Evolutionary conservation across 805 yeast genomes (phyloP).

Genomic region (Suhomyces prunicola): DNA sequence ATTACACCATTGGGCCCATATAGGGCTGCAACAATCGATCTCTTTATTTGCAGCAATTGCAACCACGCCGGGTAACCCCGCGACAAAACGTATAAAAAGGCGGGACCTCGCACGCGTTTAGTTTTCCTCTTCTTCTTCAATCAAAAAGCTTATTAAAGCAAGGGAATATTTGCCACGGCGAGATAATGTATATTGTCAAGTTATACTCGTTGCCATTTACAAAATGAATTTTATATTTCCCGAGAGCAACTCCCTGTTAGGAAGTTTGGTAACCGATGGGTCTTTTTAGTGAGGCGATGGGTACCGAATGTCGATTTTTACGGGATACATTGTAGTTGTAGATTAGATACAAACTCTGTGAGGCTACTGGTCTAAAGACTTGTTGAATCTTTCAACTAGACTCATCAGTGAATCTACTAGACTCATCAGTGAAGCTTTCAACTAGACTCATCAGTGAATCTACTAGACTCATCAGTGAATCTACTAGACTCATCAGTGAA

Average conservation of each 20-base stretch:
- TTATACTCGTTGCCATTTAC: constrained; percentile 62
- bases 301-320: constrained; percentile 57
- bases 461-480: no score
- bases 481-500: no score
- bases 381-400: no score
- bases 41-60: constrained; percentile 2
- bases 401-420: no score
- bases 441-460: no score
- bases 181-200: constrained; percentile 57
- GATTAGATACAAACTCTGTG: no score
- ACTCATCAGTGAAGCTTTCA: no score
- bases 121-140: constrained; percentile 33
- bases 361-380: no score
- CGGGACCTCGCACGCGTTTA: constrained; percentile 2
- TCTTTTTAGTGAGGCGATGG: constrained; percentile 53
- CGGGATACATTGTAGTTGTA: constrained; percentile 34
- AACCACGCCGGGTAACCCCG: constrained; percentile 1
- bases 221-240: constrained; percentile 40
- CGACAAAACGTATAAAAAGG: constrained; percentile 6
- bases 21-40: no score
- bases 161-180: constrained; percentile 72
- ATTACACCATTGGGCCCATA: no score
- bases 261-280: constrained; percentile 56
- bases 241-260: constrained; percentile 55
- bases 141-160: constrained; percentile 51